Evolutionary conservation across 139 green algal genomes (phyloP).

Genomic region (Coelastrella sp.): DNA sequence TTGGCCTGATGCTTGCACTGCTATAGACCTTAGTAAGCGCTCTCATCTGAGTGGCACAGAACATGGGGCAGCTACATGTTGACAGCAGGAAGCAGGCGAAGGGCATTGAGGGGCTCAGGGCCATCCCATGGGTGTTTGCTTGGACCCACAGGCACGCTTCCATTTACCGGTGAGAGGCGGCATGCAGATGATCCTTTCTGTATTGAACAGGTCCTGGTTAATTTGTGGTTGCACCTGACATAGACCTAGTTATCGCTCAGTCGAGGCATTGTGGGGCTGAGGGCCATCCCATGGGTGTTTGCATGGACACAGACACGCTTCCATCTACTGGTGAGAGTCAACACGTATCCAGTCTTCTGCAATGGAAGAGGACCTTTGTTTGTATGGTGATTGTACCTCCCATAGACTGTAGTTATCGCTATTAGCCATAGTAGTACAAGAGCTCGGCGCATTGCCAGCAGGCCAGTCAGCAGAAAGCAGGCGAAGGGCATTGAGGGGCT

Average conservation of each 20-base stretch:
- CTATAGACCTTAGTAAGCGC: no score
- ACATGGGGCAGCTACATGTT: constrained; percentile 98
- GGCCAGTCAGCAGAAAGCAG: constrained; percentile 78
- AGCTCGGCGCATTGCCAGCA: constrained; percentile 96
- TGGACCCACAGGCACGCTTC: constrained; percentile 95
- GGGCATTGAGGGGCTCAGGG: constrained; percentile 90
- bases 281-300: constrained; percentile 97
- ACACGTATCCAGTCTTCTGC: background rate
- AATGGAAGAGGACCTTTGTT: no score
- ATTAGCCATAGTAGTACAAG: constrained; percentile 84
- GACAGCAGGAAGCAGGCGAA: constrained; percentile 79
- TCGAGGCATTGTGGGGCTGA: constrained; percentile 85
- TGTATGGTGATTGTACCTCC: no score
- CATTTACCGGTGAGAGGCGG: constrained; percentile 81
- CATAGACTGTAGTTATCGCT: no score
- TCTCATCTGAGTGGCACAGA: no score
- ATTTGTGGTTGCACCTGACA: no score
- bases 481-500: constrained; percentile 85
- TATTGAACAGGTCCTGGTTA: no score
- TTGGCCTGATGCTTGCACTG: no score
- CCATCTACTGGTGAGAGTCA: constrained; percentile 82
- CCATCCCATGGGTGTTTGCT: constrained; percentile 97
- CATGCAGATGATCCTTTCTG: no score
- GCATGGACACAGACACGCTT: constrained; percentile 95
- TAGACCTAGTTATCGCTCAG: no score